These are phyloP conservation scores for Litchi chinensis DNA, from an alignment of 345 rosid genomes.

Conservation along the genomic window DNA sequence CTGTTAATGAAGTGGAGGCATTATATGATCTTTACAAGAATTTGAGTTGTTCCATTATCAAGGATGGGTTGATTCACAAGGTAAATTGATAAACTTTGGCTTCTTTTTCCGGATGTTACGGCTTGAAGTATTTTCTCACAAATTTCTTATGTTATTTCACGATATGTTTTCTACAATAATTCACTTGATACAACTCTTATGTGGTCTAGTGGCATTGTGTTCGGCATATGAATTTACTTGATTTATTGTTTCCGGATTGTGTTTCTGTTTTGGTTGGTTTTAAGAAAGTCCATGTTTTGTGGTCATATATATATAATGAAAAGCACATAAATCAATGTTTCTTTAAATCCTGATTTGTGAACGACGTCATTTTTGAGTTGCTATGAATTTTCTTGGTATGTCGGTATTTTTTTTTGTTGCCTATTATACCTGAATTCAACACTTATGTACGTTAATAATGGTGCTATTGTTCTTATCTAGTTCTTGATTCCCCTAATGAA, in stretches of 20 bases:
- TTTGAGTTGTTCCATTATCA: slow-evolving; percentile 60
- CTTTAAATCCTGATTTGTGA: no score
- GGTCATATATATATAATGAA: no score
- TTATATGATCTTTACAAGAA: slow-evolving; percentile 70
- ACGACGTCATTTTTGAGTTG: no score
- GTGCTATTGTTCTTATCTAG: no score
- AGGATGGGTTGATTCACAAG: slow-evolving; percentile 81
- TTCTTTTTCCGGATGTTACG: not conserved
- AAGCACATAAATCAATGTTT: no score
- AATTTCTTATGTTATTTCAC: not conserved
- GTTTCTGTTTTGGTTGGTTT: not conserved
- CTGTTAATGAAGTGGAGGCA: slow-evolving; percentile 76
- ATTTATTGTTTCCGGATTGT: not conserved
- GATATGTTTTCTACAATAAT: not conserved
- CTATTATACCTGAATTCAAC: no score
- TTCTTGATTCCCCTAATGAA: no score
- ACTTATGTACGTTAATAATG: no score
- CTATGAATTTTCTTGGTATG: no score
- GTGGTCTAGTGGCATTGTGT: not conserved
- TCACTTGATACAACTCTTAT: not conserved
- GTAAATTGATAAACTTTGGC: slow-evolving; percentile 25
- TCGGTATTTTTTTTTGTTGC: no score
- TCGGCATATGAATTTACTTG: not conserved
- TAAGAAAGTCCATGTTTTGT: not conserved
- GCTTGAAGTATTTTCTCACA: not conserved